These are phyloP conservation scores for Botryotinia narcissicola DNA, from an alignment of 2,329 filamentous ascomycete species.

Conservation along the genomic window DNA sequence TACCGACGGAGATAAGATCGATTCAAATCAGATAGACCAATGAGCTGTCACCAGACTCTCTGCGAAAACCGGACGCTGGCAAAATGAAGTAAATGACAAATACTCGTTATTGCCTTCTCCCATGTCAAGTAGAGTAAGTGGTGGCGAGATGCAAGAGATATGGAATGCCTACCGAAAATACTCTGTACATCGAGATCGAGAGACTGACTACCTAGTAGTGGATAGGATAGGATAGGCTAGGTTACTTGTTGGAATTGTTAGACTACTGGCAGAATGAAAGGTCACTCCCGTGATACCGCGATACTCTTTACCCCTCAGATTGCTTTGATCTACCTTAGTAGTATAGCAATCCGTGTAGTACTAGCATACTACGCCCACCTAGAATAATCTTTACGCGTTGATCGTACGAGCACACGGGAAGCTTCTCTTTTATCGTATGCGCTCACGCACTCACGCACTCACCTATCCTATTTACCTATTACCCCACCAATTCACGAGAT, in stretches of 20 bases:
- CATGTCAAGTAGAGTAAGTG: not conserved
- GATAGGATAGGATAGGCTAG: too few relatives aligned
- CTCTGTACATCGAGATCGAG: not conserved
- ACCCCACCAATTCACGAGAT: not conserved
- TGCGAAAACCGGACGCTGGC: not conserved
- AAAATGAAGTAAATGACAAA: not conserved
- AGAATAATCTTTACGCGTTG: not conserved
- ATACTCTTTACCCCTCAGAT: not conserved
- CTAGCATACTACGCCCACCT: not conserved
- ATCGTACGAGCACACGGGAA: not conserved
- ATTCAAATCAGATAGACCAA: not conserved
- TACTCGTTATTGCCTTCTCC: not conserved
- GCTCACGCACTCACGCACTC: not conserved
- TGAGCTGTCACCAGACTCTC: not conserved
- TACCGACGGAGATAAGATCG: not conserved
- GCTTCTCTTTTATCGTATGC: not conserved
- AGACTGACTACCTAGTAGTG: too few relatives aligned
- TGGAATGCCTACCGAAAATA: not conserved
- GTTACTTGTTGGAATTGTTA: not conserved
- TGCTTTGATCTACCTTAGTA: not conserved
- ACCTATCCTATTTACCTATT: too few relatives aligned
- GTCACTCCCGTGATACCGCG: slow-evolving; percentile 12
- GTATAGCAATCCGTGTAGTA: not conserved
- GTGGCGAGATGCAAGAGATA: not conserved
- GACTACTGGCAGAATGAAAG: not conserved